A percentile compares a stretch with the other conserved stretches of the same genome.
phyloP scores from a whole-genome alignment of 2,329 filamentous ascomycete species.

The Aspergillus ochraceus region DNA sequence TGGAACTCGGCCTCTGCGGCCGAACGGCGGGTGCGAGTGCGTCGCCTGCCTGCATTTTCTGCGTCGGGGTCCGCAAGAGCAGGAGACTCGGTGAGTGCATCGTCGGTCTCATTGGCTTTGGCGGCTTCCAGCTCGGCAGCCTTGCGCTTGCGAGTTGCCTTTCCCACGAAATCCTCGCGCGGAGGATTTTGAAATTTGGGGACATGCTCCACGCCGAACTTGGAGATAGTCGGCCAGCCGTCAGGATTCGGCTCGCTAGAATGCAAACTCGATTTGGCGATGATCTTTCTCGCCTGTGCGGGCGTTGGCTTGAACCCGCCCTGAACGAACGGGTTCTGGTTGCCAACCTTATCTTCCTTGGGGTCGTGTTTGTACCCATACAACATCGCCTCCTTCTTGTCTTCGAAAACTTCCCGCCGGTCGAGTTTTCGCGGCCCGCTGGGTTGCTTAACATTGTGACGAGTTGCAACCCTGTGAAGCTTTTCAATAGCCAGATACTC shows the following conservation, averaged over 20 bases:
- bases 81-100: conserved; percentile 26
- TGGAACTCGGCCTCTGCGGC: conserved; percentile 23
- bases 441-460: conserved; percentile 53
- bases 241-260: conserved; percentile 43
- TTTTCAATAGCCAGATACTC: conserved; percentile 55
- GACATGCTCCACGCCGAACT: conserved; percentile 37
- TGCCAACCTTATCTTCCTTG: conserved; percentile 46
- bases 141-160: conserved; percentile 39
- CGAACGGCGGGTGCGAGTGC: conserved; percentile 31
- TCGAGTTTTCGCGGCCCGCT: conserved; percentile 54
- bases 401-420: conserved; percentile 53
- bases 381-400: conserved; percentile 60
- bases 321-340: conserved; percentile 59
- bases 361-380: conserved; percentile 61
- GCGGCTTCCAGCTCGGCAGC: conserved; percentile 36
- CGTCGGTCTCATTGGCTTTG: conserved; percentile 28
- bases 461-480: conserved; percentile 49
- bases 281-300: conserved; percentile 42
- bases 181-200: conserved; percentile 38
- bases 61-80: conserved; percentile 29
- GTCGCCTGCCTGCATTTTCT: conserved; percentile 33
- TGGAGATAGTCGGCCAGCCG: conserved; percentile 40
- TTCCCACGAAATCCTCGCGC: conserved; percentile 25
- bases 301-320: conserved; percentile 48
- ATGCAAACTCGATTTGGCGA: conserved; percentile 32